A percentile compares a stretch with the other conserved stretches of the same genome.
These are phyloP conservation scores for Tricholoma flavovirens DNA, from an alignment of 768 basidiomycete genomes.

Conservation along the genomic window DNA sequence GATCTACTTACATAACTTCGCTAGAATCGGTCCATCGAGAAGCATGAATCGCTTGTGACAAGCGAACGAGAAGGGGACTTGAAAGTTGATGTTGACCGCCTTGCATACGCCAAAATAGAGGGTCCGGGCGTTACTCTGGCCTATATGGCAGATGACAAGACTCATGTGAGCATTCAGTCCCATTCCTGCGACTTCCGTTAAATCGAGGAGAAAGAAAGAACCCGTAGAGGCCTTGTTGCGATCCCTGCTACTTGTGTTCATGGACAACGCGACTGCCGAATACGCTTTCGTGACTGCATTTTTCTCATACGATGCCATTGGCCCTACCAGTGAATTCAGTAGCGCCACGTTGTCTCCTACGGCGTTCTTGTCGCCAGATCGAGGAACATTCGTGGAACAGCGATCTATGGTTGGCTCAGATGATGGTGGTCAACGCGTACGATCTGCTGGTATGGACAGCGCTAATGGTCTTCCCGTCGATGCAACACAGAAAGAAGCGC, in stretches of 20 bases:
- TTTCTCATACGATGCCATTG: constrained; percentile 47
- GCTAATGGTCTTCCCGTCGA: constrained; percentile 27
- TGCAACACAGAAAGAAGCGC: constrained; percentile 51
- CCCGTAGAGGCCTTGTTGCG: constrained; percentile 80
- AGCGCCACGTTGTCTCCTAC: constrained; percentile 32
- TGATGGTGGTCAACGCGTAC: constrained; percentile 31
- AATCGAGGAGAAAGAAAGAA: constrained; percentile 53
- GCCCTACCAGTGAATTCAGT: constrained; percentile 30
- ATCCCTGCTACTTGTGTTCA: constrained; percentile 81
- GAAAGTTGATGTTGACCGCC: constrained; percentile 46
- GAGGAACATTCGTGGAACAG: constrained; percentile 33
- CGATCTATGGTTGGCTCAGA: constrained; percentile 49
- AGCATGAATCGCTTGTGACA: constrained; percentile 55
- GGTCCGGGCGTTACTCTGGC: constrained; percentile 78
- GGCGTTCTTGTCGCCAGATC: constrained; percentile 39
- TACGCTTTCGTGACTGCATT: constrained; percentile 84
- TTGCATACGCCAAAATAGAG: constrained; percentile 67
- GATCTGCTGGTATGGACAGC: constrained; percentile 28
- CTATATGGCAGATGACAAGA: constrained; percentile 86
- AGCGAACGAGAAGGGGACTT: constrained; percentile 37
- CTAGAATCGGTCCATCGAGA: constrained; percentile 67
- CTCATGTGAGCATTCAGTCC: constrained; percentile 55
- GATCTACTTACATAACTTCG: not conserved
- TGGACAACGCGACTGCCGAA: constrained; percentile 93
- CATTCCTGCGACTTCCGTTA: not conserved